Evolutionary conservation across 371 early-diverging fungal species (phyloP), one percentile per base, ranked within the genome.

Genomic region (Syncephalastrum sp.): DNA sequence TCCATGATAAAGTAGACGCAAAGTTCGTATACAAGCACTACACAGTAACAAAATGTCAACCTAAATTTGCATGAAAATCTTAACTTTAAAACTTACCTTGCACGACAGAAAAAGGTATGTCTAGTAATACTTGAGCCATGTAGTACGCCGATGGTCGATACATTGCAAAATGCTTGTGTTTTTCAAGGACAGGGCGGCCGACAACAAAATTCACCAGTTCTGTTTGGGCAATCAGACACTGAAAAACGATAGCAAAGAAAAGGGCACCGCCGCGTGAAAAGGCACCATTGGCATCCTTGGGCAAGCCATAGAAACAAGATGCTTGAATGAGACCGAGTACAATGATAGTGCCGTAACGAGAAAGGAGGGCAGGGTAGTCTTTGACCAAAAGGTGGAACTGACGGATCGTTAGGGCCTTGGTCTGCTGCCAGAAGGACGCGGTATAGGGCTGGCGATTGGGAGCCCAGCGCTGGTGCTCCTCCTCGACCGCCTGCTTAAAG

Each of bases 201-300:
- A 71, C 68, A 52, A 84, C 60, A 46, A 74, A 74, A 19, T 64
- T 63, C 5, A 83, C 77, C 19, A 84, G 46, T 57, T 83, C 82
- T 6, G 82, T 57, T 59, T 80, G 76, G 15, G 82, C 61, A 15
- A 82, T 67, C 25, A 87, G 73, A 7, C 83, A 51, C 47, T 79
- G 84, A 60, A 84, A 81, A n/a, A 86, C 53, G 3, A 82, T 57
- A 10, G 75, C 64, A 44, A 83, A 82, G 55, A 85, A 83, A 6
- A 86, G 50, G 13, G 83, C 88, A 71, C 90, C 91, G 41, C 88
- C 89, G 27, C 92, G 84, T 3, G 84, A 80, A 62, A 88, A 87
- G 46, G 86, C 82, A 42, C 90, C 89, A 19, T 64, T 59, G 5
- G 77, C 71, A 51, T 64, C 65, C 1, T 53, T 53, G 2, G 87